phyloP scores from a whole-genome alignment of 176 grass and related monocot genomes.

The Eremochloa ophiuroides region DNA sequence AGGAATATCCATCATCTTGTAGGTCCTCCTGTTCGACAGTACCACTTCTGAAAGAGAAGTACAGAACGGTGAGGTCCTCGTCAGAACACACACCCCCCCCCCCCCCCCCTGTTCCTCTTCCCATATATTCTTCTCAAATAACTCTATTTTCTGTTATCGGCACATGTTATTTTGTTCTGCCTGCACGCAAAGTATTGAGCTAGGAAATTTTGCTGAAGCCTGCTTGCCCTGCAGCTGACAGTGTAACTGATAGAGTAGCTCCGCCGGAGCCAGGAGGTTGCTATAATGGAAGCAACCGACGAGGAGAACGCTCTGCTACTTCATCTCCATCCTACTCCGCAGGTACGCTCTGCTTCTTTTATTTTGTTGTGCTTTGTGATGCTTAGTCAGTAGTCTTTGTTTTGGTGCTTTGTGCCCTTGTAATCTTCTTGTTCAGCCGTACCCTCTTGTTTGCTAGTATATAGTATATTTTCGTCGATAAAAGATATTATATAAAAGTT shows the following conservation, averaged over 20 bases:
- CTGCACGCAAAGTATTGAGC: not conserved
- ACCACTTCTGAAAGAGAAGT: not conserved
- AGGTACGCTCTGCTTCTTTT: not conserved
- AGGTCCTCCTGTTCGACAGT: not conserved
- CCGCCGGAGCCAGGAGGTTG: not conserved
- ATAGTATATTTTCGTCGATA: no score
- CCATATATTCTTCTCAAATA: not conserved
- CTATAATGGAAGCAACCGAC: constrained; percentile 13
- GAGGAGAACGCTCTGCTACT: constrained; percentile 11
- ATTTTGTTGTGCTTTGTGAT: not conserved
- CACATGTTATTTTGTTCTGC: not conserved
- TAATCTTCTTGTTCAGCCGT: not conserved
- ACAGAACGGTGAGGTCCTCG: not conserved
- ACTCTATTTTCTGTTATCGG: not conserved
- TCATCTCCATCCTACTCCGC: constrained; percentile 3
- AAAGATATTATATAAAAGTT: no score
- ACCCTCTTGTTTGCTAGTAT: not conserved
- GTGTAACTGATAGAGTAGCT: not conserved
- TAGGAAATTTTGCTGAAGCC: not conserved
- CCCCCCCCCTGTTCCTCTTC: no score
- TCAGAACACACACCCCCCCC: no score
- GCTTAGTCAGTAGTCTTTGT: no score
- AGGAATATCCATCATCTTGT: not conserved
- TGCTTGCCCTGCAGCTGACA: not conserved
- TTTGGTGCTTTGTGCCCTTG: not conserved